Percentiles rank a stretch among this genome's conserved stretches.
phyloP scores from a whole-genome alignment of 345 rosid species.

The Draba incana region DNA sequence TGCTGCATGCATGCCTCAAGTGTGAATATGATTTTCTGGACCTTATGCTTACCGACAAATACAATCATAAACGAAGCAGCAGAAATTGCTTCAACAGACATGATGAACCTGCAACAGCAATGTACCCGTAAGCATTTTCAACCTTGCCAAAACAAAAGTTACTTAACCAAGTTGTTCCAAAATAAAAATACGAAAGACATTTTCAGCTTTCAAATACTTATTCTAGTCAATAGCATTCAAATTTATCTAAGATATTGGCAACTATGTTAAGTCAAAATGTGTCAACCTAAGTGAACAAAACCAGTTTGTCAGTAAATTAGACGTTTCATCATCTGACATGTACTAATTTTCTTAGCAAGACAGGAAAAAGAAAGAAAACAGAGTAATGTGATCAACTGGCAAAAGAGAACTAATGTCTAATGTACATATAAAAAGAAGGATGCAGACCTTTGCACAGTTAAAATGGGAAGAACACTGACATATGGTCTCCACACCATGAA shows the following conservation, averaged over 20 bases:
- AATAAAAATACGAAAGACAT: not conserved
- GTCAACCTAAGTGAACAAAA: slow-evolving; percentile 2
- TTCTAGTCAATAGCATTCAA: slow-evolving; percentile 7
- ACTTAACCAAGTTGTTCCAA: slow-evolving; percentile 12
- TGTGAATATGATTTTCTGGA: slow-evolving; percentile 7
- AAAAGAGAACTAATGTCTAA: slow-evolving; percentile 9
- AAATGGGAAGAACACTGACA: slow-evolving; percentile 64
- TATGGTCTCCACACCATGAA: slow-evolving; percentile 80
- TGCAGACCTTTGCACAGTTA: slow-evolving; percentile 67
- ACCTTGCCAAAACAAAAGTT: slow-evolving; percentile 13
- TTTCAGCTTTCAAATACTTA: not conserved
- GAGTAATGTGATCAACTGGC: slow-evolving; percentile 4
- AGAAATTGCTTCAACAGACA: slow-evolving; percentile 84
- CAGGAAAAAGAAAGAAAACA: not conserved
- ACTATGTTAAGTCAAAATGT: not conserved
- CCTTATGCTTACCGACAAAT: slow-evolving; percentile 71
- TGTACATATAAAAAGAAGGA: not conserved
- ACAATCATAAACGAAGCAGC: slow-evolving; percentile 77
- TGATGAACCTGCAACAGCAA: slow-evolving; percentile 70
- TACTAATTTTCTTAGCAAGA: not conserved
- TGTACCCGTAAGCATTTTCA: slow-evolving; percentile 14
- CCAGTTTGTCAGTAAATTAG: not conserved
- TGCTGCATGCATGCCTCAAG: slow-evolving; percentile 13
- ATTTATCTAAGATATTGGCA: slow-evolving; percentile 9
- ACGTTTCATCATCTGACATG: slow-evolving; percentile 4